A percentile compares a stretch with the other conserved stretches of the same genome.
phyloP scores from a whole-genome alignment of 495 filamentous ascomycete species.

The Lepidopterella palustris region DNA sequence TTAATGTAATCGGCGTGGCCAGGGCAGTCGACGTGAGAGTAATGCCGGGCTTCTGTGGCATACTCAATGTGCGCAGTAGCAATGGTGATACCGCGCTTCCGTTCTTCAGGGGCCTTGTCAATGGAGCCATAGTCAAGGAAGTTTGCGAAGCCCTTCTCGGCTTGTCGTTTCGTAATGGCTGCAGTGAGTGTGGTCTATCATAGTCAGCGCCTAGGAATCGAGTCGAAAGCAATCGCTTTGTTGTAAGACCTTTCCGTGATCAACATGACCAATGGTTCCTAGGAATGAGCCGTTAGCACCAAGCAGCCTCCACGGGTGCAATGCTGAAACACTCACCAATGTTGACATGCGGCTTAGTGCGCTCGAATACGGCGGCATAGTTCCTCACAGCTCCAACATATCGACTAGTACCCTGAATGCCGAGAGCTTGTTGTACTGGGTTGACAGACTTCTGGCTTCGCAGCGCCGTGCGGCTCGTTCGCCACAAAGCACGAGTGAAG shows the following conservation, averaged over 20 bases:
- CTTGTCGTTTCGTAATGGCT: slow-evolving; percentile 95
- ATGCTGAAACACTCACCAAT: slow-evolving; percentile 57
- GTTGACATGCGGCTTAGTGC: slow-evolving; percentile 95
- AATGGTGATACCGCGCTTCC: slow-evolving; percentile 99
- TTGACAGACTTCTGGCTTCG: slow-evolving; percentile 28
- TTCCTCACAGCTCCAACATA: slow-evolving; percentile 60
- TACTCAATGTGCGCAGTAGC: slow-evolving; percentile 98
- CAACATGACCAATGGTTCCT: slow-evolving; percentile 98
- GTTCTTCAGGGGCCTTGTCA: slow-evolving; percentile 97
- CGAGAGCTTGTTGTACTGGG: slow-evolving; percentile 53
- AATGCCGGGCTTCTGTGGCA: slow-evolving; percentile 82
- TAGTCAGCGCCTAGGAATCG: slow-evolving; percentile 7
- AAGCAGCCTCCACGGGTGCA: background rate
- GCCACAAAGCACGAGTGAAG: slow-evolving; percentile 40
- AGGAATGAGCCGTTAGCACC: background rate
- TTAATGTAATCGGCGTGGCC: slow-evolving; percentile 99
- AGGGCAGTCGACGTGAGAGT: slow-evolving; percentile 99
- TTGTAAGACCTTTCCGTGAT: slow-evolving; percentile 85
- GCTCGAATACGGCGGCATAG: slow-evolving; percentile 70
- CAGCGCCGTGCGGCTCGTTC: slow-evolving; percentile 36
- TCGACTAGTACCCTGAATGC: slow-evolving; percentile 46
- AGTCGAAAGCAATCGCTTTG: background rate
- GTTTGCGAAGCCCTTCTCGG: slow-evolving; percentile 83
- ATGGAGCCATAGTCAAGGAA: slow-evolving; percentile 97
- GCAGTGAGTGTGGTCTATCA: slow-evolving; percentile 89